Evolutionary conservation across 73 alveolate species (phyloP).

Genomic region (Effrenium voratum): DNA sequence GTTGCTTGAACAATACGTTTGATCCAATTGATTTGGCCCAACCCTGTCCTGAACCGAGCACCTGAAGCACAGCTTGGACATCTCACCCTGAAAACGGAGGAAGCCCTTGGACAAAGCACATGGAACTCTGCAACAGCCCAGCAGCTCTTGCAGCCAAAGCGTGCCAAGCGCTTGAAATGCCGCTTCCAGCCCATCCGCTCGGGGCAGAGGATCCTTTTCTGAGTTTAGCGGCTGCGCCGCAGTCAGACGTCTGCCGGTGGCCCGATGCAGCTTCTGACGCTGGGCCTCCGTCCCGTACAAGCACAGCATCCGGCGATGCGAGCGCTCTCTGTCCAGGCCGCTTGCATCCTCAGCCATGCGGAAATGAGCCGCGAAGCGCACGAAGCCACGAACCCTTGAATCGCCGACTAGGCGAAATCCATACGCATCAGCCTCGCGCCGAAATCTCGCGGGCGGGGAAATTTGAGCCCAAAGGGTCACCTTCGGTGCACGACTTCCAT

Average conservation of each 20-base stretch:
- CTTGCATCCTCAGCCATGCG: no score
- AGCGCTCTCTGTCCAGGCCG: no score
- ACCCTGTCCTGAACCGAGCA: slow-evolving; percentile 45
- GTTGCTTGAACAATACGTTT: no score
- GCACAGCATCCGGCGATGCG: slow-evolving; percentile 43
- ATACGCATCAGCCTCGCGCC: no score
- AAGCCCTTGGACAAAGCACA: slow-evolving; percentile 20
- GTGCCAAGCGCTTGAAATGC: slow-evolving; percentile 43
- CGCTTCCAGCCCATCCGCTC: background rate
- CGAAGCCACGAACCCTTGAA: no score
- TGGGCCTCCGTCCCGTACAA: slow-evolving; percentile 54
- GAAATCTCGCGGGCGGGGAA: no score
- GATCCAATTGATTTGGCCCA: no score
- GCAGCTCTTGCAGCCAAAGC: slow-evolving; percentile 39
- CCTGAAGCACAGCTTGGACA: slow-evolving; percentile 11
- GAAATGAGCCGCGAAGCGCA: no score
- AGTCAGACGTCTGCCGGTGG: background rate
- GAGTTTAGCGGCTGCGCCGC: background rate
- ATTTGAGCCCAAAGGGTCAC: no score
- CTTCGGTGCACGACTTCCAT: no score
- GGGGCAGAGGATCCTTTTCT: background rate
- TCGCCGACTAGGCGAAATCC: no score
- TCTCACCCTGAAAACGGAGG: background rate
- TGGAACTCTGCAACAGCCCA: slow-evolving; percentile 73
- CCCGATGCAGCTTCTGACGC: slow-evolving; percentile 1